phyloP scores from a whole-genome alignment of 139 green algal species.

The Coelastrella sp. region DNA sequence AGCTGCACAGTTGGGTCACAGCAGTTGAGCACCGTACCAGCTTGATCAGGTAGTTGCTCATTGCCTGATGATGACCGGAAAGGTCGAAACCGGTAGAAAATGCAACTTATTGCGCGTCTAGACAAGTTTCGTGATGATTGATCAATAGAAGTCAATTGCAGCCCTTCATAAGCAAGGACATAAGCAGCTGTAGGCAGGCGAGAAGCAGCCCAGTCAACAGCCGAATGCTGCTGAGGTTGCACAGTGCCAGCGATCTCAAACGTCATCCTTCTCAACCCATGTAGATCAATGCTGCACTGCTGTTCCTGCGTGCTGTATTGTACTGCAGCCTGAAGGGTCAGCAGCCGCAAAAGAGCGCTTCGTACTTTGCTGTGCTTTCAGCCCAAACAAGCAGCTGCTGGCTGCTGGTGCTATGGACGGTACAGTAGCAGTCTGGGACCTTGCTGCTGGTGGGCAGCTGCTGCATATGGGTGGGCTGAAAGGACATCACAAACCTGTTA shows the following conservation, averaged over 20 bases:
- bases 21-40: neutral
- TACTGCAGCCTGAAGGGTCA: conserved; percentile 1
- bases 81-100: no score
- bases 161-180: no score
- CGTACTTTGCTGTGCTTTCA: conserved; percentile 80
- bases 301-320: neutral
- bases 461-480: conserved; percentile 69
- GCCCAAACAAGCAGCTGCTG: conserved; percentile 77
- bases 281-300: neutral
- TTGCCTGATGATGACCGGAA: no score
- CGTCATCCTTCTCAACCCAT: no score
- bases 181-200: no score
- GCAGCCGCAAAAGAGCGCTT: conserved; percentile 66
- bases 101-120: no score
- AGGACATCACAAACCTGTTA: conserved; percentile 92
- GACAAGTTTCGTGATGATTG: no score
- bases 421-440: conserved; percentile 51
- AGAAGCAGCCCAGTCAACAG: no score
- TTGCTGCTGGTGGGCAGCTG: conserved; percentile 56
- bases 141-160: no score
- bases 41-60: no score
- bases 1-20: neutral
- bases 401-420: conserved; percentile 87
- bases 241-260: no score
- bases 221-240: no score